Percentiles rank a stretch among this genome's conserved stretches.
Conservation (phyloP, 108 stramenopile species). For the Ochromonas danica region DNA sequence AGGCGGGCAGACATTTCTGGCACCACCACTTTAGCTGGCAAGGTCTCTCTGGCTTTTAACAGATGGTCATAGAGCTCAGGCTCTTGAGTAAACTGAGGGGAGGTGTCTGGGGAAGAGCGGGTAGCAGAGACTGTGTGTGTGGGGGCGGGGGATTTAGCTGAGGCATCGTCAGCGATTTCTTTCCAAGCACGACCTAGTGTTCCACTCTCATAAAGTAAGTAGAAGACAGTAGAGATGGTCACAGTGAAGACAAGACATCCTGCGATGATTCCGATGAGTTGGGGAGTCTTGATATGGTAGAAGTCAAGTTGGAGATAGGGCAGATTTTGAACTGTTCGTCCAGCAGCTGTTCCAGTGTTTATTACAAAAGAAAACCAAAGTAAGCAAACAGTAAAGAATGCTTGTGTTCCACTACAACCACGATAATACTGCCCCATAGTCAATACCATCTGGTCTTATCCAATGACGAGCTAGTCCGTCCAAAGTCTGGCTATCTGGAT, state of each 20-base stretch:
- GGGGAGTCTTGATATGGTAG: constrained; percentile 33
- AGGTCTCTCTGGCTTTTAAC: background rate
- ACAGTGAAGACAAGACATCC: constrained; percentile 21
- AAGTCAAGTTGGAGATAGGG: constrained; percentile 1
- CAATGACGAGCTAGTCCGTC: too few relatives aligned
- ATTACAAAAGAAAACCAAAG: background rate
- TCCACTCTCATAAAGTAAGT: constrained; percentile 20
- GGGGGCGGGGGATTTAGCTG: background rate
- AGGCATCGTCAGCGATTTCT: constrained; percentile 4
- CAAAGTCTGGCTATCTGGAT: too few relatives aligned
- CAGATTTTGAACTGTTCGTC: background rate
- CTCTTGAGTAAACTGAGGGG: background rate
- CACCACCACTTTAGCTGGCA: too few relatives aligned
- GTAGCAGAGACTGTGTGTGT: background rate
- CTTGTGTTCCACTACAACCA: background rate
- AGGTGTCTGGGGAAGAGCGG: background rate
- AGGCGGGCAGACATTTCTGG: too few relatives aligned
- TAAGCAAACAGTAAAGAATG: background rate
- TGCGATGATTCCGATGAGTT: constrained; percentile 31
- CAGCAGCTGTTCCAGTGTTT: background rate
- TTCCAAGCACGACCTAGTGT: background rate
- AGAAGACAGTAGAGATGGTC: constrained; percentile 10
- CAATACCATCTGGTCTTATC: too few relatives aligned
- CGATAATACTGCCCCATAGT: background rate
- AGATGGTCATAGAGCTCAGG: constrained; percentile 31